Conservation (phyloP, 140 eudicot species). For the Cichorium intybus region DNA sequence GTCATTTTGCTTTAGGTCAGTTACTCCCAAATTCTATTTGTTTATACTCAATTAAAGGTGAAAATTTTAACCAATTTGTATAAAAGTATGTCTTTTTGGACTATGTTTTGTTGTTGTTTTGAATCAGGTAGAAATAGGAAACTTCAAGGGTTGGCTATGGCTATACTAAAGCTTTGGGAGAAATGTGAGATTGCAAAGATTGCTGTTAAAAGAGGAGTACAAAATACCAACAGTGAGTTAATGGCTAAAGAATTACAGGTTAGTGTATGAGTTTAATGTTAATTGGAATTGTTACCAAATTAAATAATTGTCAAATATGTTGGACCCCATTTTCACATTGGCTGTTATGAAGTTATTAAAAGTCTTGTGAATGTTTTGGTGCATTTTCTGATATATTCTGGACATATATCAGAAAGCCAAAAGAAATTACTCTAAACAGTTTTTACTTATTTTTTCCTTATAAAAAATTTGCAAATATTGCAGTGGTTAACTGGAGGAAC, state of each 20-base stretch:
- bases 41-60: neutral
- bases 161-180: slow-evolving; percentile 94
- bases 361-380: neutral
- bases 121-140: slow-evolving; percentile 85
- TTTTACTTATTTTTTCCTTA: slow-evolving; percentile 1
- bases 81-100: neutral
- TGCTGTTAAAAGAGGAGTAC: slow-evolving; percentile 94
- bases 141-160: slow-evolving; percentile 85
- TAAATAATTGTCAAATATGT: neutral
- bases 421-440: too few relatives aligned
- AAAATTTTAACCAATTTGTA: neutral
- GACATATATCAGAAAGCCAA: too few relatives aligned
- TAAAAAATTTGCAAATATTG: slow-evolving; percentile 24
- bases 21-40: slow-evolving; percentile 6
- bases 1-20: slow-evolving; percentile 90
- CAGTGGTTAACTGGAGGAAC: slow-evolving; percentile 92
- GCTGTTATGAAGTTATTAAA: neutral
- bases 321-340: neutral
- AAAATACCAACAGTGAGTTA: slow-evolving; percentile 76
- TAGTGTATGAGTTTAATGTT: slow-evolving; percentile 23
- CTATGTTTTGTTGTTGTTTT: slow-evolving; percentile 4
- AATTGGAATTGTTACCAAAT: neutral
- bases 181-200: slow-evolving; percentile 95
- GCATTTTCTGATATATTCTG: too few relatives aligned
- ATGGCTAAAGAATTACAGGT: slow-evolving; percentile 96